Evolutionary conservation across 768 basidiomycete genomes (phyloP), one percentile per base, ranked within the genome.

Genomic region (Piloderma croceum): DNA sequence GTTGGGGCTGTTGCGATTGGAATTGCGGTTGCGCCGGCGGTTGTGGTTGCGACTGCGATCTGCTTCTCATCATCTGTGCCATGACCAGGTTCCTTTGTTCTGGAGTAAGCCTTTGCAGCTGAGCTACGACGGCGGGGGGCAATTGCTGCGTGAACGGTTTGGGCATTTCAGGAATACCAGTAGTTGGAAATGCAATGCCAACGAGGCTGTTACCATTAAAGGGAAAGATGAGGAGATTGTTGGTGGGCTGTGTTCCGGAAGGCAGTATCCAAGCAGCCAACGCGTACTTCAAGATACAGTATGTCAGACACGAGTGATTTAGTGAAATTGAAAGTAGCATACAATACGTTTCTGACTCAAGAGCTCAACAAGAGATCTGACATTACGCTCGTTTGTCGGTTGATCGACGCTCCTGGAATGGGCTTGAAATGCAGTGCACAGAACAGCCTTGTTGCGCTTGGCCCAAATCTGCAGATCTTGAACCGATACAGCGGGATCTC

Each of bases 81-180:
- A 42, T 34, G 5, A 20, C 4, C 22, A 19, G 7, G 13, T 38
- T 31, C 35, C 31, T 25, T 21, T 43, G 45, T 7, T 38, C 45
- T 24, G 27, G 18, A 3, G 13, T 7, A 29, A 46, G 11, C 33
- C 27, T 35, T 13, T 12, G 21, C 6, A 23, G 27, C 7, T 35
- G 38, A 10, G 15, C 36, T 15, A 24, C 12, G 33, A 33, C n/a
- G 31, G 20, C 17, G 24, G 32, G 9, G 24, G 34, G 7, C 31
- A 33, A 31, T n/a, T 21, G 18, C n/a, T n/a, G n/a, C n/a, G n/a
- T n/a, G n/a, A n/a, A 19, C 7, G 55, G 36, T 41, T 63, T 65
- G 4, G 71, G 73, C 42, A 74, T 53, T 41, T 74, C 72, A 0
- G 80, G 77, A 29, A 81, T 56, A 6, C 77, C 77, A 0, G 63